Percentiles rank a stretch among this genome's conserved stretches.
phyloP scores from a whole-genome alignment of 2,329 filamentous ascomycete species.

The Plenodomus tracheiphilus region DNA sequence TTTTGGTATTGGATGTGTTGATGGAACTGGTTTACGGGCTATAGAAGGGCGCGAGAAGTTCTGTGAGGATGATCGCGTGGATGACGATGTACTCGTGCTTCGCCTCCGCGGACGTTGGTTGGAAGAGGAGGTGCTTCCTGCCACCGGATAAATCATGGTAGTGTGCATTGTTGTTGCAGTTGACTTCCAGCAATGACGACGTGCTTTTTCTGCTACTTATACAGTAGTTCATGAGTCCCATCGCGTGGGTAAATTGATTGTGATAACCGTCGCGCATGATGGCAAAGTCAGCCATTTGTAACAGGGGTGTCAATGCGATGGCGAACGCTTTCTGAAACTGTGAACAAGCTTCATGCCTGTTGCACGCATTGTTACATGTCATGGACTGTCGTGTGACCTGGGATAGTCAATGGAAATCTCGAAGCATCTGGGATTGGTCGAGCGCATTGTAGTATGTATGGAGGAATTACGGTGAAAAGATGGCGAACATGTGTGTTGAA shows the following conservation, averaged over 20 bases:
- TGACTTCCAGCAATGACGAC: not conserved
- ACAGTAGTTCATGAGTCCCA: not conserved
- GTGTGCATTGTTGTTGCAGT: not conserved
- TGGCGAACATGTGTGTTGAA: not conserved
- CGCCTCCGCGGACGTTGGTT: constrained; percentile 7
- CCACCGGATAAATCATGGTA: constrained; percentile 17
- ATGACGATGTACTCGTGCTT: constrained; percentile 9
- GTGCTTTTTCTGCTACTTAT: not conserved
- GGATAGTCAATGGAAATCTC: not conserved
- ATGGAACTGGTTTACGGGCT: not conserved
- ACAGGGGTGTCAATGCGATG: constrained; percentile 16
- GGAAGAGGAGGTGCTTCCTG: constrained; percentile 4
- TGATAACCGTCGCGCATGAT: constrained; percentile 1
- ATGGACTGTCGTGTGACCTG: not conserved
- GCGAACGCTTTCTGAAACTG: constrained; percentile 3
- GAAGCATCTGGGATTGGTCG: not conserved
- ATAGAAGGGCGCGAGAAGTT: constrained; percentile 10
- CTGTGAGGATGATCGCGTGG: constrained; percentile 2
- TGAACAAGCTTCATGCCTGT: not conserved
- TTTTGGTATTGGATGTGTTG: not conserved
- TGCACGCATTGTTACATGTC: not conserved
- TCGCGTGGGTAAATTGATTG: not conserved
- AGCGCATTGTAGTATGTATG: not conserved
- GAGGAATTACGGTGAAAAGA: not conserved
- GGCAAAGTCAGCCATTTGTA: constrained; percentile 1